Evolutionary conservation across 345 rosid species (phyloP), one percentile per base, ranked within the genome.

Genomic region (Euphorbia peplus): DNA sequence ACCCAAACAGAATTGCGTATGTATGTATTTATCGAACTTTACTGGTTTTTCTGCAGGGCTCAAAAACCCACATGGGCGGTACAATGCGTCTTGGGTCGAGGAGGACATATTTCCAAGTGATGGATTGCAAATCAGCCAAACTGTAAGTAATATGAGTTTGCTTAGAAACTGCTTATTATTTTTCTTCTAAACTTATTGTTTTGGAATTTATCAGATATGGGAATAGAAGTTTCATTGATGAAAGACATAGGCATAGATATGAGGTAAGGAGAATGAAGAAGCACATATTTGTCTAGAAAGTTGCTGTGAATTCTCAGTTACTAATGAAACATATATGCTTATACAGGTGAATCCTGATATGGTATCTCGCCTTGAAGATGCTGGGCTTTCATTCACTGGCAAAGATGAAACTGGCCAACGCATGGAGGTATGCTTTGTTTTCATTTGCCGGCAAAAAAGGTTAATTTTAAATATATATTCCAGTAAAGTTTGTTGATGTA

Each of bases 41-140:
- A 32, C 37, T 50, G 12, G 64, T 50, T 71, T 66, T 69, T 19
- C 26, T 3, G 53, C 81, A 91, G 99, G 97, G 99, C 60, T 93
- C 99, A 74, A 88, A 88, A 83, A 93, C 99, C 0, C 99, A 93
- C 68, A 88, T 91, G 95, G 98, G 98, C 78, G 93, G 96, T 76
- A 93, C 98, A 70, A 93, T 93, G 99, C 88, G 98, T 75, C 78
- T 89, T 59, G 98, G 98, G 72, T 88, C 96, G 39, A 90, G 98
- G 72, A 88, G 80, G 75, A 93, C 98, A 4, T 80, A 84, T 46
- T 82, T 93, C 68, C 84, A 87, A 76, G 85, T 80, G 29, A 81
- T 70, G 80, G 91, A 91, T 76, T 86, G 89, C 77, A 71, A 88
- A 67, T 78, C 97, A 74, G 91, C 97, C 25, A 91, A 88, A 76